These are phyloP conservation scores for Rhizopogon salebrosus DNA, from an alignment of 768 basidiomycete species.

Conservation along the genomic window DNA sequence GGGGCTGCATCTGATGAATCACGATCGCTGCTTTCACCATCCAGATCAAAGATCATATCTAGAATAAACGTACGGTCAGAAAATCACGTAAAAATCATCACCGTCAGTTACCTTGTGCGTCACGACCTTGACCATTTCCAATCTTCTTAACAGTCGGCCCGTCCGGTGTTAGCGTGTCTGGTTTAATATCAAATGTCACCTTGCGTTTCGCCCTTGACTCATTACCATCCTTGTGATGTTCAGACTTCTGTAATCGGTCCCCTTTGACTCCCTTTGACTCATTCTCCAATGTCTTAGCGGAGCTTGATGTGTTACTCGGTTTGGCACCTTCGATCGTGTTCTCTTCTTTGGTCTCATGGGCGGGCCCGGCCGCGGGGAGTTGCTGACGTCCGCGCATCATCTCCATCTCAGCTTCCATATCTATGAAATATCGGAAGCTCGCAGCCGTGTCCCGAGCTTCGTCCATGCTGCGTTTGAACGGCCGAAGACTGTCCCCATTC, in stretches of 20 bases:
- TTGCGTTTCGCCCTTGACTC: slow-evolving; percentile 54
- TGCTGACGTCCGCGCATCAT: slow-evolving; percentile 18
- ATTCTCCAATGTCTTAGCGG: slow-evolving; percentile 8
- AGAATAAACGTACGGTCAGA: slow-evolving; percentile 4
- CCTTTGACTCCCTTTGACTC: slow-evolving; percentile 8
- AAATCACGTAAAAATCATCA: neutral
- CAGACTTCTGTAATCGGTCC: slow-evolving; percentile 14
- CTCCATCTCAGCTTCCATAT: slow-evolving; percentile 36
- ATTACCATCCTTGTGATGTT: slow-evolving; percentile 21
- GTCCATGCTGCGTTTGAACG: slow-evolving; percentile 44
- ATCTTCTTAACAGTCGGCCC: slow-evolving; percentile 28
- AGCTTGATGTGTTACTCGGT: slow-evolving; percentile 8
- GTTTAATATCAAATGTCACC: slow-evolving; percentile 69
- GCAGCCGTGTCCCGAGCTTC: slow-evolving; percentile 39
- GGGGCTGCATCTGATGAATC: slow-evolving; percentile 29
- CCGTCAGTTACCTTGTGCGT: slow-evolving; percentile 40
- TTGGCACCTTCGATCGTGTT: slow-evolving; percentile 5
- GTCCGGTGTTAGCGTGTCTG: slow-evolving; percentile 46
- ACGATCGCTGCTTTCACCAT: slow-evolving; percentile 40
- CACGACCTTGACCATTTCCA: slow-evolving; percentile 25
- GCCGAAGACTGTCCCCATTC: slow-evolving; percentile 25
- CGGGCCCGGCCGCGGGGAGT: slow-evolving; percentile 4
- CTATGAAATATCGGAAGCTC: slow-evolving; percentile 43
- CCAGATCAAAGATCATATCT: slow-evolving; percentile 72
- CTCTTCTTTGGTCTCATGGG: slow-evolving; percentile 8